Evolutionary conservation across 805 yeast species (phyloP).

Genomic region (Saturnispora gosingensis): DNA sequence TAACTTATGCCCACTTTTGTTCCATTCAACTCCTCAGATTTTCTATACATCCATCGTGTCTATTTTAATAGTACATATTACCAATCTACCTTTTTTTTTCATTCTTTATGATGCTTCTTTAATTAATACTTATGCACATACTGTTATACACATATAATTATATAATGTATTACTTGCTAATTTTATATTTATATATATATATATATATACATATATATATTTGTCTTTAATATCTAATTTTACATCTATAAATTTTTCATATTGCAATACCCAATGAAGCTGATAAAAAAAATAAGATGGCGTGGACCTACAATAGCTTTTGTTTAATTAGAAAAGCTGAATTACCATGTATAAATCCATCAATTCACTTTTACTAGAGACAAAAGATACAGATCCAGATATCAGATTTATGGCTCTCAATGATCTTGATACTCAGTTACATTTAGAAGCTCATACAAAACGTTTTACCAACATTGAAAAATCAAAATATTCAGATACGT

Average conservation of each 20-base stretch:
- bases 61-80: background rate
- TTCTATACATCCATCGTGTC: background rate
- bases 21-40: background rate
- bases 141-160: background rate
- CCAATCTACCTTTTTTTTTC: background rate
- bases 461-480: slow-evolving; percentile 27
- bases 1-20: background rate
- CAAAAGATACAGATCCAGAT: slow-evolving; percentile 68
- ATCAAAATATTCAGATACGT: slow-evolving; percentile 21
- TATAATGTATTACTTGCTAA: background rate
- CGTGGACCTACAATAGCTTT: background rate
- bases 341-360: slow-evolving; percentile 20
- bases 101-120: background rate
- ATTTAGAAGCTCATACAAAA: slow-evolving; percentile 28
- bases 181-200: background rate
- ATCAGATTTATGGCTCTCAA: slow-evolving; percentile 77
- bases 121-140: background rate
- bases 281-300: background rate
- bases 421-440: slow-evolving; percentile 46
- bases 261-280: background rate
- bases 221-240: background rate
- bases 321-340: background rate
- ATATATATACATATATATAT: background rate
- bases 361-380: slow-evolving; percentile 31
- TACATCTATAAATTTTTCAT: background rate